Evolutionary conservation across 345 rosid genomes (phyloP), one percentile per base, ranked within the genome.

Genomic region (Brassica nigra): DNA sequence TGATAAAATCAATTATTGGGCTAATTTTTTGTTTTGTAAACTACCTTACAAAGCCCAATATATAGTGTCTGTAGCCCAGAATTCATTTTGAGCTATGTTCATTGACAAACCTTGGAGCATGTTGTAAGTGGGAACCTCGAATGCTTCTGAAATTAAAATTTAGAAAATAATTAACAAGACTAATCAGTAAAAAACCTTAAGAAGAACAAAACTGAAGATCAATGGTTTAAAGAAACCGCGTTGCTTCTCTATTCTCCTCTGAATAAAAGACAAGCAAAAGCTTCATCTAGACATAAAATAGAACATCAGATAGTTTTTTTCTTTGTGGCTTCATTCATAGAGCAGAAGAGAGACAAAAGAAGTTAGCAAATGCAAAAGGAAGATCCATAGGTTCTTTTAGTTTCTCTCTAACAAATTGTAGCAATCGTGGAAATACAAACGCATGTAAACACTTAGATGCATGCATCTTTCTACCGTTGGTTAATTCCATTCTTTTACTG

Each of bases 201-300:
- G 71, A 88, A 76, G 69, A 77, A 42, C 62, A 71, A 31, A 29
- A 27, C 59, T 29, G 44, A 20, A 71, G 28, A 59, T 36, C 31
- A 59, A 28, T 1, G 44, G 59, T 1, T 5, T 28, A 3, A 64
- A 63, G 65, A 33, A 49, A 52, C 30, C 1, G 23, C 37, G 39
- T 14, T 33, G 70, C 64, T 57, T 64, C 64, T 71, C 66, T 37
- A n/a, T 31, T 73, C 42, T 54, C 65, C 55, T 29, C 64, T 14
- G 27, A 73, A 66, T 79, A 79, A 66, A 78, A 66, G 77, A 2
- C 77, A 37, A 66, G 70, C 75, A 34, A 39, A 57, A 62, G 37
- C 3, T 39, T 37, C 16, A 55, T 30, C 34, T 66, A 34, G 77
- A 20, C 68, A 39, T 16, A 29, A 55, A 64, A 65, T 18, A 18